phyloP scores from a whole-genome alignment of 306 rosid species.

The Vigna angularis region DNA sequence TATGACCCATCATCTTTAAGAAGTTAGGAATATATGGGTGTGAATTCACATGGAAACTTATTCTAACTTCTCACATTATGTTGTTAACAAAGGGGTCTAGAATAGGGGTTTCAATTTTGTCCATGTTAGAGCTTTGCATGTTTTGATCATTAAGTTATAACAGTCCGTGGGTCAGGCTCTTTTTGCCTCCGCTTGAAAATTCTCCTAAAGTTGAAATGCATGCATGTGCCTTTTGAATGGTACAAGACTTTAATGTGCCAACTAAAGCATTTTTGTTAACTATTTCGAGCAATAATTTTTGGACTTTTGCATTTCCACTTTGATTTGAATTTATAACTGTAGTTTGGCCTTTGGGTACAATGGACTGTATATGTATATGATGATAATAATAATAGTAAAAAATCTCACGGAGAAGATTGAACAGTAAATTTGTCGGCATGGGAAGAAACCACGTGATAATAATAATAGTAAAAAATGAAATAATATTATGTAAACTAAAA shows the following conservation, averaged over 20 bases:
- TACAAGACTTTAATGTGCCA: background rate
- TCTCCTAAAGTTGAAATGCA: background rate
- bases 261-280: background rate
- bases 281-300: background rate
- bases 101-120: background rate
- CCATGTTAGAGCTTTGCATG: background rate
- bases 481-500: too few species aligned
- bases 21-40: too few species aligned
- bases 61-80: background rate
- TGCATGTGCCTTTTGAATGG: slow-evolving; percentile 2
- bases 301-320: background rate
- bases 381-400: too few species aligned
- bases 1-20: too few species aligned
- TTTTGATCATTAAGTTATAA: background rate
- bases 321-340: background rate
- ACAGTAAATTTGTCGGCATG: background rate
- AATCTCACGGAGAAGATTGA: background rate
- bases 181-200: background rate
- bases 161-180: background rate
- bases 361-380: background rate
- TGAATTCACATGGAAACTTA: too few species aligned
- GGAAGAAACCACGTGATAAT: background rate
- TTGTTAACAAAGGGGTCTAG: background rate
- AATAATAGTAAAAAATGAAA: too few species aligned
- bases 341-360: background rate